Evolutionary conservation across 2,329 filamentous ascomycete species (phyloP).

Genomic region (Cordyceps pruinosa): DNA sequence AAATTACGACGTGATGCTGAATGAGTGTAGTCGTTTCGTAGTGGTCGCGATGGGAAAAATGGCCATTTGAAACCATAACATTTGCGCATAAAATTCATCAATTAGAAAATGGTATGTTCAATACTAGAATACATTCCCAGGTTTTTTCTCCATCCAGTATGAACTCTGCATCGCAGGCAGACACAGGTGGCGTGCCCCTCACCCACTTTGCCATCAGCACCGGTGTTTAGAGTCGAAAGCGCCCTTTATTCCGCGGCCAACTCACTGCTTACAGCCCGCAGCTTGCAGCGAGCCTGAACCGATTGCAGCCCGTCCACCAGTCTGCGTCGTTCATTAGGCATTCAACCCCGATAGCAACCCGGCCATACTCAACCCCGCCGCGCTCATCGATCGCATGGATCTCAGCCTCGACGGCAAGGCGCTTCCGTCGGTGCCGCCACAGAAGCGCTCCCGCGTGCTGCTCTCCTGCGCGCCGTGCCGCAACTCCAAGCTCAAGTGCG

Average conservation of each 20-base stretch:
- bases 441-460: slow-evolving; percentile 42
- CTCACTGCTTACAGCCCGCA: not conserved
- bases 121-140: no score
- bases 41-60: no score
- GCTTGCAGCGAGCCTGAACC: not conserved
- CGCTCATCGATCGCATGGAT: not conserved
- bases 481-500: slow-evolving; percentile 49
- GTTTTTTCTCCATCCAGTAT: no score
- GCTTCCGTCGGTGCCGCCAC: slow-evolving; percentile 11
- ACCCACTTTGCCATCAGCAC: not conserved
- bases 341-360: no score
- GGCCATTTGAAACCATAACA: no score
- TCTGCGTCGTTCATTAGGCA: not conserved
- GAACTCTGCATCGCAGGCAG: not conserved
- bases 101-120: no score
- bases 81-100: no score
- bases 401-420: slow-evolving; percentile 2
- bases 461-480: slow-evolving; percentile 49
- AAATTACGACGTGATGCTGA: no score
- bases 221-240: not conserved
- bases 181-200: not conserved
- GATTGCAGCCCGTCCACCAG: no score
- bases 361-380: not conserved
- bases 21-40: no score
- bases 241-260: not conserved